Evolutionary conservation across 2,329 filamentous ascomycete genomes (phyloP), one percentile per base, ranked within the genome.

Genomic region (Aspergillus sp.): DNA sequence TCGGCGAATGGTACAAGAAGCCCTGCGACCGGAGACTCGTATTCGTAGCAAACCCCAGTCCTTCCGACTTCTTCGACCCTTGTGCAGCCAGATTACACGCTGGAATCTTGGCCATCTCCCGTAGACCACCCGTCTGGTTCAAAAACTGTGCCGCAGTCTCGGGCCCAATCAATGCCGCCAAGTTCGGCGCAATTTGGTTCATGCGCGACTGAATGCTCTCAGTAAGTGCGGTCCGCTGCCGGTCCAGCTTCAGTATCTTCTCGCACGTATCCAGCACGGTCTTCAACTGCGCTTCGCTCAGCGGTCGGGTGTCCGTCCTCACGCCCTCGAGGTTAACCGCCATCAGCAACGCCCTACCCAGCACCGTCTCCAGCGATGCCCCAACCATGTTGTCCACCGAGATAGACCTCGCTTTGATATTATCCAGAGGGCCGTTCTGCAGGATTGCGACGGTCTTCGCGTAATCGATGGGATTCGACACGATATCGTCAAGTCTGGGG

Each of bases 151-250:
- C 93, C 5, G 93, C 91, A 2, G 91, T 96, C 12, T 95, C 77
- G 0, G 91, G 93, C 12, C 93, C 93, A 48, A 98, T 86, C 12
- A 98, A 79, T 1, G 82, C 83, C 0, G 93, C 95, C 45, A 97
- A 71, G 59, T 98, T 98, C 0, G 93, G 93, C 4, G 93, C 93
- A 63, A 97, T 97, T 32, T 94, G 77, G 56, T 86, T 93, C 88
- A 98, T 97, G 51, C 93, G 86, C 33, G 91, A 96, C 69, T 96
- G 88, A 10, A 98, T 93, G 61, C 95, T 98, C 63, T 93, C 85
- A 2, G 88, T 94, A 46, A 98, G 77, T 0, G 83, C 86, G 51
- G 80, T 84, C 68, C 96, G 96, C 29, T 91, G 89, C 54, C 78
- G 82, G 64, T 97, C 88, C 7, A 98, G 81, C 34, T 83, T 79